phyloP scores from a whole-genome alignment of 306 rosid genomes.

The Rosa persica region DNA sequence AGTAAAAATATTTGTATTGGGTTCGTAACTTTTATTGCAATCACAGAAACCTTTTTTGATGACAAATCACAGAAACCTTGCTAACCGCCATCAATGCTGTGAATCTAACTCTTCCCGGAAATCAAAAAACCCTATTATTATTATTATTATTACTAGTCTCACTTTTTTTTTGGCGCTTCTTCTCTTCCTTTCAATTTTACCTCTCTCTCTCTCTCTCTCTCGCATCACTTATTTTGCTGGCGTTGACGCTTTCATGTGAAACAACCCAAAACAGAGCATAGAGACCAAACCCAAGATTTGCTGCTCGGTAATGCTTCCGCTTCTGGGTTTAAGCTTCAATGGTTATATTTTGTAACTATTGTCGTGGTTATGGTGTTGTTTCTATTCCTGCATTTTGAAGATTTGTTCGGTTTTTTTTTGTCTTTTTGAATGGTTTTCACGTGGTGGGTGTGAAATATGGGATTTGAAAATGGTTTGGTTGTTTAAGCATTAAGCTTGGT shows the following conservation, averaged over 20 bases:
- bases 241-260: conserved; percentile 12
- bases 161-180: conserved; percentile 15
- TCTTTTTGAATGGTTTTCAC: conserved; percentile 21
- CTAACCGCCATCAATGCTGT: conserved; percentile 7
- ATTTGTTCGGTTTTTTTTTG: not conserved
- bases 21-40: not conserved
- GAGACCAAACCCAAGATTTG: no score
- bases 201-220: not conserved
- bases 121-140: not conserved
- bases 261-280: not conserved
- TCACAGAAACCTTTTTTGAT: not conserved
- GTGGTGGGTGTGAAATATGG: conserved; percentile 25
- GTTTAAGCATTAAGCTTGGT: not conserved
- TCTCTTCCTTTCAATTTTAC: conserved; percentile 13
- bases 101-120: not conserved
- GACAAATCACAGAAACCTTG: not conserved
- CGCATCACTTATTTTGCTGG: no score
- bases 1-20: not conserved
- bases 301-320: not conserved
- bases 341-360: no score
- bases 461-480: not conserved
- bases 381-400: not conserved
- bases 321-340: not conserved
- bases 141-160: not conserved
- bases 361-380: not conserved